A percentile compares a stretch with the other conserved stretches of the same genome.
phyloP scores from a whole-genome alignment of 768 basidiomycete species.

The Pholiota microspora region DNA sequence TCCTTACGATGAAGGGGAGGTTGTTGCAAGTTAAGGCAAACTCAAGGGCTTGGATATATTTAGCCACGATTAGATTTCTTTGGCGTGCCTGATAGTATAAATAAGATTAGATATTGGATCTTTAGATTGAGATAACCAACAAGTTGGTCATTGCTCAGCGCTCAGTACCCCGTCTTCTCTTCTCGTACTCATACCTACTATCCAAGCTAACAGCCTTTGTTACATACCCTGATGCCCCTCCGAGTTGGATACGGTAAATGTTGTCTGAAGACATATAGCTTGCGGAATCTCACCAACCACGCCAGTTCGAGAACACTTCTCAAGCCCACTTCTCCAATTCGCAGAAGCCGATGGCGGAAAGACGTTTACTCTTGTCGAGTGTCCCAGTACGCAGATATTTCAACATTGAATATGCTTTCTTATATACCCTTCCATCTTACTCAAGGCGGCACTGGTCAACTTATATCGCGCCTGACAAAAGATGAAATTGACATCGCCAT shows the following conservation, averaged over 20 bases:
- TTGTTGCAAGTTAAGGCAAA: too few species aligned
- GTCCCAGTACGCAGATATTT: conserved; percentile 59
- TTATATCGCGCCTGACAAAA: conserved; percentile 71
- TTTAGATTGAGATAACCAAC: too few species aligned
- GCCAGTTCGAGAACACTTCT: conserved; percentile 85
- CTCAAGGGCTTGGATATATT: too few species aligned
- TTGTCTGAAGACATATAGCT: not conserved
- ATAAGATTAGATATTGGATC: too few species aligned
- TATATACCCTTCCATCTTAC: not conserved
- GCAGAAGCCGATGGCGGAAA: conserved; percentile 62
- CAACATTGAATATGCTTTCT: not conserved
- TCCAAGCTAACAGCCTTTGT: too few species aligned
- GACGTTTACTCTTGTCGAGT: conserved; percentile 85
- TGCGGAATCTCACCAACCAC: not conserved
- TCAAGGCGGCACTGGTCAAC: conserved; percentile 88
- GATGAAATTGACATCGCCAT: conserved; percentile 83
- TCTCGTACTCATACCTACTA: too few species aligned
- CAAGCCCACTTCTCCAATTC: conserved; percentile 87
- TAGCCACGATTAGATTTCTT: too few species aligned
- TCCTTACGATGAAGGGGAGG: too few species aligned
- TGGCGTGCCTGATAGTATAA: too few species aligned
- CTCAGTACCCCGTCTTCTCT: too few species aligned
- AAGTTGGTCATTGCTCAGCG: too few species aligned
- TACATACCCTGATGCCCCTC: conserved; percentile 16
- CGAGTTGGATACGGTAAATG: conserved; percentile 45